Evolutionary conservation across 169 alveolate genomes (phyloP).

Genomic region (Fabrea salina): DNA sequence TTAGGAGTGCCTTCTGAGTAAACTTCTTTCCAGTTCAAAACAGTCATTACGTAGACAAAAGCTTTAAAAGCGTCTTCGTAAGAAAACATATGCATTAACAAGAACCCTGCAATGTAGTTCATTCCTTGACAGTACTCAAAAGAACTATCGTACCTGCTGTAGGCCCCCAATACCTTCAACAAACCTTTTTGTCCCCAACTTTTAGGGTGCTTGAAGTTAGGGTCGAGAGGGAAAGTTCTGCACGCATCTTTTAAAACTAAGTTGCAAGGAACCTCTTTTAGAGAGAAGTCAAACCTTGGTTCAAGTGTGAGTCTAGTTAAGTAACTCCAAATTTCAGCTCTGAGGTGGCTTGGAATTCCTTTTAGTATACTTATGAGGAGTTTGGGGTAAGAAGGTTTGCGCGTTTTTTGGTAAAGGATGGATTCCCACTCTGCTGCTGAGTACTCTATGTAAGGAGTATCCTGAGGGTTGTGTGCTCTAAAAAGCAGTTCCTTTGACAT

Average conservation of each 20-base stretch:
- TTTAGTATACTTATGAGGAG: too few relatives aligned
- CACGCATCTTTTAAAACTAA: slow-evolving; percentile 3
- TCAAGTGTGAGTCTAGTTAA: too few relatives aligned
- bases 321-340: too few relatives aligned
- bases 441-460: too few relatives aligned
- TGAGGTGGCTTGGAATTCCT: too few relatives aligned
- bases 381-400: too few relatives aligned
- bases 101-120: slow-evolving; percentile 38
- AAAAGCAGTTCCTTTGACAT: too few relatives aligned
- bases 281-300: neutral
- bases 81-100: neutral
- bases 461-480: too few relatives aligned
- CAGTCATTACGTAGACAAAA: slow-evolving; percentile 10
- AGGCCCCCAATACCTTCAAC: slow-evolving; percentile 41
- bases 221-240: neutral
- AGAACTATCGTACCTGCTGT: slow-evolving; percentile 35
- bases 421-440: too few relatives aligned
- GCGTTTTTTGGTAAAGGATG: too few relatives aligned
- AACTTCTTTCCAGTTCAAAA: neutral
- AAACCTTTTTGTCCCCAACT: slow-evolving; percentile 43
- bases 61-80: slow-evolving; percentile 9
- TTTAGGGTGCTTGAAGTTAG: neutral
- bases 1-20: slow-evolving; percentile 8
- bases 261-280: neutral
- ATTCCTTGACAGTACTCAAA: slow-evolving; percentile 58